Conservation (phyloP, 2,329 filamentous ascomycete species). For the Elsinoe fawcettii region DNA sequence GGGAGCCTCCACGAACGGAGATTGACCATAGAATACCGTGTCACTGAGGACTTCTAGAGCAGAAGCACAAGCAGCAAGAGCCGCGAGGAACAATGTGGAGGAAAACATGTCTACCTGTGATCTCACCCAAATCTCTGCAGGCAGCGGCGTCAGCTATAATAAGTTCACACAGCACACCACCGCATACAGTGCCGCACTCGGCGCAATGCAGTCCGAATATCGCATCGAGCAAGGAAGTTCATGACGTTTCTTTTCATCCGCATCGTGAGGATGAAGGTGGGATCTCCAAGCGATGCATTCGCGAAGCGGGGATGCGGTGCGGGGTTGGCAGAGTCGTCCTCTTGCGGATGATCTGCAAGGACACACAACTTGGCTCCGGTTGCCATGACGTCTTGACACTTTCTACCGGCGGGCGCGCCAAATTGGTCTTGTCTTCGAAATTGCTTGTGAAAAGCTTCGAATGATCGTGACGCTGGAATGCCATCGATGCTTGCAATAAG, state of each 20-base stretch:
- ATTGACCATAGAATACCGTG: background rate
- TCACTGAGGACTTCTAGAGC: background rate
- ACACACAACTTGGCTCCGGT: background rate
- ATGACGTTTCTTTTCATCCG: background rate
- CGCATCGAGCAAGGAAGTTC: background rate
- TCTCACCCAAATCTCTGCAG: background rate
- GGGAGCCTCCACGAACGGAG: conserved; percentile 16
- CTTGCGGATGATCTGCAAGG: background rate
- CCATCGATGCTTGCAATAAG: no score
- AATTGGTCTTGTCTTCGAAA: no score
- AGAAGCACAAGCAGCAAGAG: background rate
- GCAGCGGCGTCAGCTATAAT: background rate
- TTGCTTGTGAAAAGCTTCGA: no score
- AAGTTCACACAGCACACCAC: background rate
- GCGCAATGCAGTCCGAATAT: background rate
- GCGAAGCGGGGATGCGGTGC: background rate
- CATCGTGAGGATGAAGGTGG: background rate
- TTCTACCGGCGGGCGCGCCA: no score
- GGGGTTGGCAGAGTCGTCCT: background rate
- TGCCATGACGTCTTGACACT: background rate
- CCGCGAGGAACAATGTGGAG: background rate
- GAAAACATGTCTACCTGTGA: background rate
- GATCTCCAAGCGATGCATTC: background rate
- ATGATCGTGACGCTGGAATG: no score
- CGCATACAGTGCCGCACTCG: background rate